Evolutionary conservation across 768 basidiomycete species (phyloP).

Genomic region (Rhodotorula diobovata): DNA sequence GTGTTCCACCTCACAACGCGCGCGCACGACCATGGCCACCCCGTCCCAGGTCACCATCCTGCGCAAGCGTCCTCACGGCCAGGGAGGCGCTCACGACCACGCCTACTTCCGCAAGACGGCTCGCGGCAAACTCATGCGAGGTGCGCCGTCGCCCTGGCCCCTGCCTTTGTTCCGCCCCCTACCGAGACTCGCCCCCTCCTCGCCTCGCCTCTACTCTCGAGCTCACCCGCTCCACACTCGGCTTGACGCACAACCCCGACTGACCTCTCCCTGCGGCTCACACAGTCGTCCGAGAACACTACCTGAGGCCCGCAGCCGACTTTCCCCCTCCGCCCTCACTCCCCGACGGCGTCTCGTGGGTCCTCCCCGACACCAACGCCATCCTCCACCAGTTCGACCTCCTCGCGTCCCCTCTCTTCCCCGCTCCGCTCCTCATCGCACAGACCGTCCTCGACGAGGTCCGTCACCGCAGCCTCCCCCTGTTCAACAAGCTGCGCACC

Average conservation of each 20-base stretch:
- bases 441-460: slow-evolving; percentile 98
- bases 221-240: not conserved
- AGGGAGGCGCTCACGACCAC: not conserved
- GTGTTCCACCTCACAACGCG: too few species aligned
- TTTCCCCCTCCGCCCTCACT: slow-evolving; percentile 9
- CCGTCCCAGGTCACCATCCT: slow-evolving; percentile 22
- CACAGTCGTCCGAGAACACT: slow-evolving; percentile 83
- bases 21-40: too few species aligned
- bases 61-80: slow-evolving; percentile 14
- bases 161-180: not conserved
- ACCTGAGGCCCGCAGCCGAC: slow-evolving; percentile 63
- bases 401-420: slow-evolving; percentile 70
- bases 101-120: slow-evolving; percentile 72
- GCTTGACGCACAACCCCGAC: too few species aligned
- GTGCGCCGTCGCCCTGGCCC: slow-evolving; percentile 50
- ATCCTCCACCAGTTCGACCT: slow-evolving; percentile 97
- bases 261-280: too few species aligned
- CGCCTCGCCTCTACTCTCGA: too few species aligned
- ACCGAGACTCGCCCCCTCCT: not conserved
- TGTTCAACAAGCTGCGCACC: slow-evolving; percentile 85
- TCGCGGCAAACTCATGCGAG: slow-evolving; percentile 86
- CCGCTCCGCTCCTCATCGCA: slow-evolving; percentile 75
- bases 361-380: slow-evolving; percentile 92
- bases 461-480: slow-evolving; percentile 81
- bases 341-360: slow-evolving; percentile 63